Conservation (phyloP, 805 yeast species). For the Metschnikowia amazonensis region DNA sequence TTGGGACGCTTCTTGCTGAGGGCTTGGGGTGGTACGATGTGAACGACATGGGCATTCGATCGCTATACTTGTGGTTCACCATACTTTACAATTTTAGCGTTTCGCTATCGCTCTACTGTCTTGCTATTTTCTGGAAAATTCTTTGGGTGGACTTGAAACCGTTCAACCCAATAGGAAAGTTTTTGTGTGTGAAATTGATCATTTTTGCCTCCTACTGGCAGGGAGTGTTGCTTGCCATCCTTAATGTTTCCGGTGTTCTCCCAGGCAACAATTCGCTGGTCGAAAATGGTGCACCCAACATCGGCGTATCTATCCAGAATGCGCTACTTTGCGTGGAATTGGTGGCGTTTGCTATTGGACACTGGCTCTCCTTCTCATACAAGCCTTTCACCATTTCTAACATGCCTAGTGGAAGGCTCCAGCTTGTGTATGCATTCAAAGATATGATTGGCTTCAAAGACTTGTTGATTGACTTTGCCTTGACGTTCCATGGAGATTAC, state of each 20-base stretch:
- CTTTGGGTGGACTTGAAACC: slow-evolving; percentile 71
- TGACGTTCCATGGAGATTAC: slow-evolving; percentile 62
- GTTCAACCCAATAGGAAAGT: slow-evolving; percentile 88
- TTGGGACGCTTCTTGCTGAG: slow-evolving; percentile 47
- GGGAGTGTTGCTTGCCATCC: slow-evolving; percentile 56
- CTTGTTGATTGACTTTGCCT: slow-evolving; percentile 70
- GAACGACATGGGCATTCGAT: slow-evolving; percentile 43
- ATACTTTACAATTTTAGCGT: slow-evolving; percentile 76
- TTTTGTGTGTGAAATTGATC: slow-evolving; percentile 86
- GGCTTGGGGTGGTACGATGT: slow-evolving; percentile 48
- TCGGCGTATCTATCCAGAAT: slow-evolving; percentile 68
- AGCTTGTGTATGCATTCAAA: slow-evolving; percentile 57
- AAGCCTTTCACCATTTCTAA: slow-evolving; percentile 58
- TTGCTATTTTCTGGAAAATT: slow-evolving; percentile 92
- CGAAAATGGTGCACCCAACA: slow-evolving; percentile 27
- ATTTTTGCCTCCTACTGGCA: slow-evolving; percentile 99
- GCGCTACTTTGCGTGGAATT: slow-evolving; percentile 78
- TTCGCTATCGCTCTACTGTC: slow-evolving; percentile 72
- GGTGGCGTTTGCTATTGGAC: slow-evolving; percentile 83
- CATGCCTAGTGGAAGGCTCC: slow-evolving; percentile 66
- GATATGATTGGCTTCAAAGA: slow-evolving; percentile 82
- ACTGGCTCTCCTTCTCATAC: slow-evolving; percentile 80
- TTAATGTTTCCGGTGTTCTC: slow-evolving; percentile 47
- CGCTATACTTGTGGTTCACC: slow-evolving; percentile 62
- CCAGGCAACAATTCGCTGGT: slow-evolving; percentile 30